These are phyloP conservation scores for Crotalaria pallida DNA, from an alignment of 306 rosid species.

Conservation along the genomic window DNA sequence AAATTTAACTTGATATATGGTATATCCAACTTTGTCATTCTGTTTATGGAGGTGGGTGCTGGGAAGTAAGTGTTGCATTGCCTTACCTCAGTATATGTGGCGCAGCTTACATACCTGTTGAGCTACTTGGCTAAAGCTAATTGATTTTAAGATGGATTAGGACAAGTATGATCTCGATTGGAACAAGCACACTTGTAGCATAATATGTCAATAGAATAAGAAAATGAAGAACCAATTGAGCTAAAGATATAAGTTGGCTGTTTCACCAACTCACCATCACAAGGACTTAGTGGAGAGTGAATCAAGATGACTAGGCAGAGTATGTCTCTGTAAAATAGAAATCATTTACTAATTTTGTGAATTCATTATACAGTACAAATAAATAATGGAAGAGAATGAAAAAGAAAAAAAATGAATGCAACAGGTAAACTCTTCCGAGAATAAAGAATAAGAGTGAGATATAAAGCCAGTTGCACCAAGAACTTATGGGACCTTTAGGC, in stretches of 20 bases:
- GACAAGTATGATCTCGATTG: too few species aligned
- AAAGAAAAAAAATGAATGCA: conserved; percentile 6
- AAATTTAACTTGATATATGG: too few species aligned
- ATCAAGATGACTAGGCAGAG: not conserved
- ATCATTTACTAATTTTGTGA: not conserved
- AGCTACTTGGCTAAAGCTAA: too few species aligned
- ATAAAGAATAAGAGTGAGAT: not conserved
- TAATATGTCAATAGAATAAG: not conserved
- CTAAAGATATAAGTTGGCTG: not conserved
- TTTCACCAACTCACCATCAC: not conserved
- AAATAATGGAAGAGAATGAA: conserved; percentile 7
- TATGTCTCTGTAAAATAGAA: not conserved
- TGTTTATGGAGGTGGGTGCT: too few species aligned
- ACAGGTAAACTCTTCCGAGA: not conserved
- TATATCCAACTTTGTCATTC: too few species aligned
- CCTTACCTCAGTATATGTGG: too few species aligned
- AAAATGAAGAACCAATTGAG: not conserved
- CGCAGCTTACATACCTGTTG: too few species aligned
- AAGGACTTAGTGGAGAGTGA: not conserved
- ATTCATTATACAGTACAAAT: conserved; percentile 10
- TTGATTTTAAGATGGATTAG: too few species aligned
- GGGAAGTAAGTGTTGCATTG: too few species aligned
- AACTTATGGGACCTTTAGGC: conserved; percentile 25
- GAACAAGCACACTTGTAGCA: not conserved
- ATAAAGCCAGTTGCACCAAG: conserved; percentile 15